Conservation (phyloP, 495 filamentous ascomycete genomes). For the Daldinia bambusicola region DNA sequence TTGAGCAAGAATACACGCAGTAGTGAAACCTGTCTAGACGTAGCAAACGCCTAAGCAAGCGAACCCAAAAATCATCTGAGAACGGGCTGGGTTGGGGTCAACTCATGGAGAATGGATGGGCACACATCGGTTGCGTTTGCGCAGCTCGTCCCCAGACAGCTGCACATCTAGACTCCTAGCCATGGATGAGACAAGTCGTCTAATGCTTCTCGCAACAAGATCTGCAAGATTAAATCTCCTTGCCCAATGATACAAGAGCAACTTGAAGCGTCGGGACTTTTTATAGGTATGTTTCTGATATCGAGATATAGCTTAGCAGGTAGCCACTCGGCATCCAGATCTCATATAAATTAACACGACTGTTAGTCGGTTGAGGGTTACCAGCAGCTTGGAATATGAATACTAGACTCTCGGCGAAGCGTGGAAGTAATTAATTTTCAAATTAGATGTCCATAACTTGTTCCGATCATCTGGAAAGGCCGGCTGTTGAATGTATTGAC, state of each 20-base stretch:
- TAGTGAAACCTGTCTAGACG: constrained; percentile 34
- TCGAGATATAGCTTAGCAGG: background rate
- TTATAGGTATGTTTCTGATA: background rate
- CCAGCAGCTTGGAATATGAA: constrained; percentile 35
- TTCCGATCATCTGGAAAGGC: constrained; percentile 36
- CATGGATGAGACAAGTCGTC: constrained; percentile 34
- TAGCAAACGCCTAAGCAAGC: constrained; percentile 5
- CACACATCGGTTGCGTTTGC: constrained; percentile 31
- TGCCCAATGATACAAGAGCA: constrained; percentile 18
- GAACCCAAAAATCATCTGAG: constrained; percentile 25
- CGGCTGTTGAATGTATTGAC: constrained; percentile 25
- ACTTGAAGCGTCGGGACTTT: constrained; percentile 15
- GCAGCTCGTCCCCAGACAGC: constrained; percentile 31
- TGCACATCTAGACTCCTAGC: constrained; percentile 32
- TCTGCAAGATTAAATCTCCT: constrained; percentile 32
- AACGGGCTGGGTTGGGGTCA: constrained; percentile 37
- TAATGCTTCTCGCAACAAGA: constrained; percentile 38
- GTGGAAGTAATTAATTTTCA: constrained; percentile 34
- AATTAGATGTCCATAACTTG: constrained; percentile 24
- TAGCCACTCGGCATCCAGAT: constrained; percentile 11
- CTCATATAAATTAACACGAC: constrained; percentile 2
- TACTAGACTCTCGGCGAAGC: constrained; percentile 35
- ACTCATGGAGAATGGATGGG: constrained; percentile 32
- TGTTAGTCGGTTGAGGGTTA: constrained; percentile 5
- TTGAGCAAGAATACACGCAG: constrained; percentile 30